Evolutionary conservation across 2,329 filamentous ascomycete species (phyloP), one percentile per base, ranked within the genome.

Genomic region (Ascochyta rabiei): DNA sequence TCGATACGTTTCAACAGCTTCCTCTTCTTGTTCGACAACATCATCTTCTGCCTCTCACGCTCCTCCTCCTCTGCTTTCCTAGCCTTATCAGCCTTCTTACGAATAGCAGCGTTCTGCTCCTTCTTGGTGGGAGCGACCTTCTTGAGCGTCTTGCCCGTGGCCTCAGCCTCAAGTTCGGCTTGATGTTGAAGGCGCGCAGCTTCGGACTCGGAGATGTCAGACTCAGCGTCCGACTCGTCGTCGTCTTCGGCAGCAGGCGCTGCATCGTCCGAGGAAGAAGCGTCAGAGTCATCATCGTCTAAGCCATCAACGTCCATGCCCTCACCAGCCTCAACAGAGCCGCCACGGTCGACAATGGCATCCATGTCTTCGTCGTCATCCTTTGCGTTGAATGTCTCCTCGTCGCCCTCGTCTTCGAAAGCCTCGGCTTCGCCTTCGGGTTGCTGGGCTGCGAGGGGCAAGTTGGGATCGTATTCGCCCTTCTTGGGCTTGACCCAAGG

Each of bases 1-100:
- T 92, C 84, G 91, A 99, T 99, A 81, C 97, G 95, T 82, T 98
- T 95, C 64, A 93, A 89, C 70, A 97, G 81, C 86, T 97, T 97
- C 70, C 95, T 84, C 87, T 98, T 99, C 85, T 96, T 95, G 77
- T 96, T 90, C 76, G 89, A 90, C 82, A 98, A 88, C 95, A 99
- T 99, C 80, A 96, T 95, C 86, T 96, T 97, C 75, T 91, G 89
- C 60, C 93, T 84, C 76, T 96, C 92, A 54, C 96, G 77, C 68
- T 98, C 93, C 76, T 98, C 95, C 4, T 89, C 87, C 72, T 95
- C 90, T 69, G 84, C 79, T 61, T 77, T 78, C 67, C 77, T 74
- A 68, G 85, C 84, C 73, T 82, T 83, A 56, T 86, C 84, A 31
- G 86, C 84, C 56, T 79, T 77, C 77, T 90, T 88, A 80, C 88